phyloP scores from a whole-genome alignment of 2,329 filamentous ascomycete species.

The Periglandula ipomoeae region DNA sequence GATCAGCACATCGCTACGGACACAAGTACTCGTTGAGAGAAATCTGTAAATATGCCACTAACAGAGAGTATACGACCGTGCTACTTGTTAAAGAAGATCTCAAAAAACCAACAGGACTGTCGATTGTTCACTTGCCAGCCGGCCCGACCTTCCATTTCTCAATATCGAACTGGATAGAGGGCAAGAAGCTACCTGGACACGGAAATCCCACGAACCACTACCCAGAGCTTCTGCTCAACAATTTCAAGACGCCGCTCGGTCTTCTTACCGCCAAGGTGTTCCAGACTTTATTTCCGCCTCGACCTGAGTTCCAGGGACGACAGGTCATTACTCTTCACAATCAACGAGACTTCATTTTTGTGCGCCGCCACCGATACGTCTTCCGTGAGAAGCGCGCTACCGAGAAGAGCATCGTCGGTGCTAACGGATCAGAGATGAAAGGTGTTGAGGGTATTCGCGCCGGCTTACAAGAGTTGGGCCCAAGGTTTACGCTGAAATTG shows the following conservation, averaged over 20 bases:
- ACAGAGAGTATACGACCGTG: constrained; percentile 74
- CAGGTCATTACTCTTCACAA: constrained; percentile 92
- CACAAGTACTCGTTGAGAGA: constrained; percentile 91
- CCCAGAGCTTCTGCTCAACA: constrained; percentile 84
- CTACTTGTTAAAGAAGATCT: constrained; percentile 81
- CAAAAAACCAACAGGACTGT: constrained; percentile 74
- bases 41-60: constrained; percentile 76
- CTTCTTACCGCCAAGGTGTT: constrained; percentile 81
- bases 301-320: constrained; percentile 74
- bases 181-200: constrained; percentile 80
- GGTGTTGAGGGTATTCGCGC: constrained; percentile 80
- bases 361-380: constrained; percentile 81
- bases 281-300: constrained; percentile 49
- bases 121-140: constrained; percentile 71
- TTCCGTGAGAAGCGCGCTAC: constrained; percentile 82
- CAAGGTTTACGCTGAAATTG: constrained; percentile 67
- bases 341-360: constrained; percentile 92
- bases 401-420: constrained; percentile 75
- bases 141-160: constrained; percentile 92
- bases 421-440: constrained; percentile 74
- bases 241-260: constrained; percentile 89
- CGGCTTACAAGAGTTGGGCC: constrained; percentile 84
- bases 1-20: constrained; percentile 71
- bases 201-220: constrained; percentile 82
- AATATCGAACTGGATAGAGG: constrained; percentile 84